phyloP scores from a whole-genome alignment of 345 rosid species.

The Hirschfeldia incana region DNA sequence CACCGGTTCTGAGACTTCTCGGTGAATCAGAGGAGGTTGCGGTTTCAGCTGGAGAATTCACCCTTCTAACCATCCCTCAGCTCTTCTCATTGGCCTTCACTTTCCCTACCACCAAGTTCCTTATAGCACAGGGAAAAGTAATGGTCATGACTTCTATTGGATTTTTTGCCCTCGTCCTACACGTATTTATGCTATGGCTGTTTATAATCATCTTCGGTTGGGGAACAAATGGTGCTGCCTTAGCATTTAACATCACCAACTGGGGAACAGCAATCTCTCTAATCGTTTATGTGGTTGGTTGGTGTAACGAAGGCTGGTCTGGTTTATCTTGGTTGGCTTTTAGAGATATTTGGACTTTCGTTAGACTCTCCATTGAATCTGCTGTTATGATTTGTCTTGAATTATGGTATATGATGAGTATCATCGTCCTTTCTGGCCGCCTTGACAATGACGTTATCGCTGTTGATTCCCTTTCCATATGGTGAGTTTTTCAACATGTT shows the following conservation, averaged over 20 bases:
- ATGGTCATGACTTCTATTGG: not conserved
- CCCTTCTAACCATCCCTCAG: not conserved
- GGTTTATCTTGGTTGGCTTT: not conserved
- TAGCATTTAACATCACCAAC: not conserved
- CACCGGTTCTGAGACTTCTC: not conserved
- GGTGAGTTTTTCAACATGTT: not conserved
- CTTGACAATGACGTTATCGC: not conserved
- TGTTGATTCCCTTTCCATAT: not conserved
- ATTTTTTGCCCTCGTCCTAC: not conserved
- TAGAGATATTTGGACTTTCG: not conserved
- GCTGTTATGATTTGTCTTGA: not conserved
- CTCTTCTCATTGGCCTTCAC: not conserved
- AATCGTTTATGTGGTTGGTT: not conserved
- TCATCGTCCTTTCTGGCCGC: not conserved
- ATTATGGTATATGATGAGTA: not conserved
- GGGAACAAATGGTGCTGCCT: not conserved
- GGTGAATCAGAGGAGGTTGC: not conserved
- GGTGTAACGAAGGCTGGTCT: not conserved
- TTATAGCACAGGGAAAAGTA: not conserved
- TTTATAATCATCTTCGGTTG: not conserved
- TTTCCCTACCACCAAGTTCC: not conserved
- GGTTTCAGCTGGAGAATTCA: not conserved
- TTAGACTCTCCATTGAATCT: not conserved
- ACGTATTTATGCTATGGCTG: not conserved
- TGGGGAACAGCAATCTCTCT: not conserved